phyloP scores from a whole-genome alignment of 2,329 filamentous ascomycete genomes.

The Fusarium bulbicola region DNA sequence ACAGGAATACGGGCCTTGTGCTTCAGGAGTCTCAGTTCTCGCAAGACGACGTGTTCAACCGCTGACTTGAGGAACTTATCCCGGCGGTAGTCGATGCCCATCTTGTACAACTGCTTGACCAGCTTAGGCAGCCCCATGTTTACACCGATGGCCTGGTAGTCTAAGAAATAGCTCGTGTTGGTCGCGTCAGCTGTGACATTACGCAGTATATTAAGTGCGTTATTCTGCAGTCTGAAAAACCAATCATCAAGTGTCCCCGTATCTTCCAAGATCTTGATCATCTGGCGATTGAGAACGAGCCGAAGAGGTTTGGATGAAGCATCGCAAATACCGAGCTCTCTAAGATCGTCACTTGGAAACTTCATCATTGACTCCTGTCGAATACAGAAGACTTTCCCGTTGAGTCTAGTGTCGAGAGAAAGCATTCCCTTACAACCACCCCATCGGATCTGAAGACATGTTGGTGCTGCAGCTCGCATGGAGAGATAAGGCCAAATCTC shows the following conservation, averaged over 20 bases:
- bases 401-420: slow-evolving; percentile 69
- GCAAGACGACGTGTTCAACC: slow-evolving; percentile 75
- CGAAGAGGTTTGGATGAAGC: slow-evolving; percentile 72
- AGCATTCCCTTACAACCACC: slow-evolving; percentile 83
- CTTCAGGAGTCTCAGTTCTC: slow-evolving; percentile 77
- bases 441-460: slow-evolving; percentile 78
- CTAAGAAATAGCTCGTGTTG: slow-evolving; percentile 74
- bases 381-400: slow-evolving; percentile 67
- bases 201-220: slow-evolving; percentile 68
- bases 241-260: slow-evolving; percentile 66
- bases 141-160: slow-evolving; percentile 67
- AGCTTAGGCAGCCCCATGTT: slow-evolving; percentile 69
- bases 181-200: slow-evolving; percentile 64
- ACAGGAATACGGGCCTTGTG: slow-evolving; percentile 81
- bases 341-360: slow-evolving; percentile 65
- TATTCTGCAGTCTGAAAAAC: slow-evolving; percentile 72
- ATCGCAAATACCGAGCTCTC: slow-evolving; percentile 77
- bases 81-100: slow-evolving; percentile 71
- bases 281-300: slow-evolving; percentile 78
- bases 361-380: slow-evolving; percentile 81
- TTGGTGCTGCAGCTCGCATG: slow-evolving; percentile 59
- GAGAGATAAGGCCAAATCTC: slow-evolving; percentile 68
- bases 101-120: slow-evolving; percentile 64
- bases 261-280: slow-evolving; percentile 89
- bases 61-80: slow-evolving; percentile 76